Base-by-base conservation (phyloP, 2,329 filamentous ascomycete genomes). In the Neonectria hederae region DNA sequence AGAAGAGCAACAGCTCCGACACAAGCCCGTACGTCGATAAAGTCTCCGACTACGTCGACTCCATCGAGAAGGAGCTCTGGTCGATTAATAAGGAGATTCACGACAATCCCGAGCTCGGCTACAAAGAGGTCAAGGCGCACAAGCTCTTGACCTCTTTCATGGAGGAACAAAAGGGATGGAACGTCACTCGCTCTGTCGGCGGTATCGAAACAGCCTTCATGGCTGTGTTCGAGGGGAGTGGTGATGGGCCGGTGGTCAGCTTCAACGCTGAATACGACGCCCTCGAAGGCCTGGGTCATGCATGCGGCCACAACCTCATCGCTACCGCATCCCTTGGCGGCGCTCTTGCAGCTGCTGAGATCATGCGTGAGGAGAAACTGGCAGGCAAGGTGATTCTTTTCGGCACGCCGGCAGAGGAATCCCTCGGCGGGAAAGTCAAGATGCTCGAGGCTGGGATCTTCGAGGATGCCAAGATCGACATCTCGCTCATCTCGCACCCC, bases 121-220 rank as follows among this genome's bases (percentile, higher is more conserved):
- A 77, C 62, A 74, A 82, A 40, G 82, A 83, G 65, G 72, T 75
- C 48, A 78, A 79, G 19, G 82, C 82, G 0, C 82, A 83, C 59
- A 74, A 79, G 4, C 69, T 78, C 2, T 70, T 84, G 35, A 81
- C 79, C 0, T 70, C 74, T 5, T 83, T 77, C 56, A 70, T 82
- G 64, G 69, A 74, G 51, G 70, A 67, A 11, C 76, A 77, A 35
- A 62, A 75, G 17, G 76, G 74, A 6, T 82, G 81, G 80, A 72
- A 76, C 4, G 80, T 84, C 7, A 80, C 76, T 0, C 67, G 73
- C 4, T 78, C 78, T 0, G 80, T 80, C 0, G 81, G 81, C 26
- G 77, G 76, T 2, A 78, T 83, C 49, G 75, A 76, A 5, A 84
- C 82, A 3, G 81, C 81, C 6, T 83, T 83, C 62, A 76, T 79